phyloP scores from a whole-genome alignment of 306 rosid genomes.

The Sindora glabra region DNA sequence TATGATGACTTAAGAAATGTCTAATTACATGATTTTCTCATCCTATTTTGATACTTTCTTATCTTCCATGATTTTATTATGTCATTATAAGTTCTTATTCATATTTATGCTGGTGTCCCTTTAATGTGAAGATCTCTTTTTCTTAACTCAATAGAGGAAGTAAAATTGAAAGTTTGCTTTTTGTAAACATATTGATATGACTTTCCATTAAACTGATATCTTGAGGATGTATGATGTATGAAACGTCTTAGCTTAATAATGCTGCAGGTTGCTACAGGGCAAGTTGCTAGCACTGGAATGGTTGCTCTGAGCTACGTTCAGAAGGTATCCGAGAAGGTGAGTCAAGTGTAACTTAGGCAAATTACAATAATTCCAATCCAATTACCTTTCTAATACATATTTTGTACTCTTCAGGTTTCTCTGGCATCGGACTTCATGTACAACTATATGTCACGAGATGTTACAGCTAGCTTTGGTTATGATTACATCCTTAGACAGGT shows the following conservation, averaged over 20 bases:
- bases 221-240: background rate
- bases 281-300: conserved; percentile 94
- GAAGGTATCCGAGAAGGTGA: conserved; percentile 92
- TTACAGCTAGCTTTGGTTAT: conserved; percentile 79
- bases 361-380: conserved; percentile 1
- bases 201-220: background rate
- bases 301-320: conserved; percentile 92
- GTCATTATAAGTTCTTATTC: background rate
- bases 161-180: background rate
- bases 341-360: conserved; percentile 4
- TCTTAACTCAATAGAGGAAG: background rate
- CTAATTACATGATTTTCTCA: background rate
- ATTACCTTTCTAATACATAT: background rate
- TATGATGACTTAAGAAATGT: conserved; percentile 17
- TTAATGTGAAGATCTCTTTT: conserved; percentile 3
- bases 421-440: conserved; percentile 87
- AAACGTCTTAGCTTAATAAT: background rate
- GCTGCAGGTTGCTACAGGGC: conserved; percentile 89
- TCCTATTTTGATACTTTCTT: background rate
- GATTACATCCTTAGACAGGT: conserved; percentile 98
- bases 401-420: conserved; percentile 56
- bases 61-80: background rate
- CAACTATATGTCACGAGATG: conserved; percentile 87
- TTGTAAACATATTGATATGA: background rate
- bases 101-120: background rate